Evolutionary conservation across 176 grass and related monocot species (phyloP), one percentile per base, ranked within the genome.

Genomic region (Tuctoria greenei): DNA sequence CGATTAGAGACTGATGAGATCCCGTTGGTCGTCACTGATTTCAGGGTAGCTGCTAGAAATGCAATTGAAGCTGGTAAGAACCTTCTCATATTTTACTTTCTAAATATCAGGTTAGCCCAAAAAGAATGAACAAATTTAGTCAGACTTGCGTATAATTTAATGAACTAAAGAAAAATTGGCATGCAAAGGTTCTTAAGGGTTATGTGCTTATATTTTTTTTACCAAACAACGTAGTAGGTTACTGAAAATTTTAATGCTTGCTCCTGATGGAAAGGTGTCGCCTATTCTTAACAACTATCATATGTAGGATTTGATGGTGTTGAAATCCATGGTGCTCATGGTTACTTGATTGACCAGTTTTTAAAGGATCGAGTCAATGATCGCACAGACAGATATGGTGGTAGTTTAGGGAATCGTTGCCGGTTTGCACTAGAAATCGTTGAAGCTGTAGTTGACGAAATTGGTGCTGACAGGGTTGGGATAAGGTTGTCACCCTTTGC

Each of bases 321-420:
- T 81, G 93, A 97, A 79, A 90, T 97, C 16, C 93, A 97, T 79
- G 85, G 84, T 58, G 85, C 87, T 28, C 82, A 97, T 45, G 90
- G 87, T 58, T 97, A 93, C 67, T 82, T 97, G 81, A 86, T 97
- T 11, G 93, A 93, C 40, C 93, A 93, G 17, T 97, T 97, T 71
- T 21, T 97, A 16, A 93, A 92, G 61, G 93, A 90, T 76, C 67
- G 82, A 84, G 73, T 90, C 20, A 88, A 97, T 79, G 87, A 93
- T 57, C 87, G 87, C 8, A 79, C 79, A 0, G 93, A 97, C 65
- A 38, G 64, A 56, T 93, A 97, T 68, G 87, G 93, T 64, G 87
- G 90, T 27, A 90, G 67, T 72, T 66, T 97, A 31, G 90, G 90
- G 36, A 93, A 97, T 18, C 90, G 85, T 44, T 97, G 93, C 67